These are phyloP conservation scores for Globisporangium rhizosaccharum DNA, from an alignment of 352 stramenopile species.

Conservation along the genomic window DNA sequence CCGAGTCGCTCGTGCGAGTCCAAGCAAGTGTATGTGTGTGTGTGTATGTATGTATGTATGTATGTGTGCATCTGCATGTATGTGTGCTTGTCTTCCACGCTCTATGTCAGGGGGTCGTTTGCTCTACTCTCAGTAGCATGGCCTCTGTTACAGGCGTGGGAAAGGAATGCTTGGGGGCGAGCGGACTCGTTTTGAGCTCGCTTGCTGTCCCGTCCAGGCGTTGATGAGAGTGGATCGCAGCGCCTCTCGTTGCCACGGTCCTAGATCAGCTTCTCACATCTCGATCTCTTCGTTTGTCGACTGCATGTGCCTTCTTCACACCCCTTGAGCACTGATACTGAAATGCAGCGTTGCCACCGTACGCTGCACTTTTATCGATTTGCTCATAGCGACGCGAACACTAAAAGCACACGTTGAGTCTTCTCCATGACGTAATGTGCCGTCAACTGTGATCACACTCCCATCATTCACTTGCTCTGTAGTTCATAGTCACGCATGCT, in stretches of 20 bases:
- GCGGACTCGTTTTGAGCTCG: slow-evolving; percentile 63
- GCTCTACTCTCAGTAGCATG: slow-evolving; percentile 54
- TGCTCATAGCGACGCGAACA: slow-evolving; percentile 77
- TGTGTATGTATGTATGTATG: neutral
- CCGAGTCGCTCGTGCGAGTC: neutral
- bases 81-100: slow-evolving; percentile 24
- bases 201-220: slow-evolving; percentile 47
- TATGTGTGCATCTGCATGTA: slow-evolving; percentile 4
- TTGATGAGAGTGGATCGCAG: slow-evolving; percentile 75
- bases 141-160: slow-evolving; percentile 81
- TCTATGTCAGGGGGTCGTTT: slow-evolving; percentile 82
- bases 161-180: slow-evolving; percentile 68
- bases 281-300: slow-evolving; percentile 7
- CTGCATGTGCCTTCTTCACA: slow-evolving; percentile 1
- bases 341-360: slow-evolving; percentile 59
- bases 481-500: no score
- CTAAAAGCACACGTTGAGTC: slow-evolving; percentile 86
- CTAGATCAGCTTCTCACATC: slow-evolving; percentile 83
- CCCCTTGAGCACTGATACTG: slow-evolving; percentile 60
- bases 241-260: slow-evolving; percentile 21
- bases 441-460: slow-evolving; percentile 80
- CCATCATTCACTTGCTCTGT: neutral
- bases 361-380: slow-evolving; percentile 79
- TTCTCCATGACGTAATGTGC: slow-evolving; percentile 69
- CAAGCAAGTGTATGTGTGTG: neutral